Base-by-base conservation (phyloP, 306 rosid species). In the Cucurbita maxima region DNA sequence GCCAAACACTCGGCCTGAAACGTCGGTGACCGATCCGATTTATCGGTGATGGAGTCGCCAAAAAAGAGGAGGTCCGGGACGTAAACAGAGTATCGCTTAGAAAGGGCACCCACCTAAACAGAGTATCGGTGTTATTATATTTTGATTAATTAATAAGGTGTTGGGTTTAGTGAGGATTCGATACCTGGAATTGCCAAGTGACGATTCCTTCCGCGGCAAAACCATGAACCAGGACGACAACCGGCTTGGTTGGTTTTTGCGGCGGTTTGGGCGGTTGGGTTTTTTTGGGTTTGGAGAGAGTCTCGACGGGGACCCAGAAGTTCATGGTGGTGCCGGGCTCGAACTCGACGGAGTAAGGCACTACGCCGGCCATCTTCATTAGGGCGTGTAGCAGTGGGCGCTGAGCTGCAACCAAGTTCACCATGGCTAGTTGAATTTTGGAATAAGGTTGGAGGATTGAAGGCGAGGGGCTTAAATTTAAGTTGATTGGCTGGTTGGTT, bases 281-380 rank as follows among this genome's bases (percentile, higher is more conserved):
- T 60, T 83, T 78, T 43, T 87, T 90, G 19, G 86, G 86, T 62
- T 84, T 90, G 0, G 80, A 20, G 12, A 93, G 19, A 40, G 87
- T 88, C 58, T 88, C 88, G 0, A 77, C 30, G 0, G 97, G 98
- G 9, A 93, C 86, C 96, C 96, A 93, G 74, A 93, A 87, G 77
- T 61, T 87, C 96, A 93, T 93, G 47, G 25, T 50, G 3, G 97
- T 94, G 10, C 96, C 96, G 6, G 92, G 82, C 73, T 90, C 89
- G 53, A 94, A 82, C 80, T 88, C 92, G 72, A 94, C 87, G 18
- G 85, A 71, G 86, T 87, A 82, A 43, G 94, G 89, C 3, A 53
- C 60, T 2, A 94, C 79, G 0, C 98, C 98, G 1, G 98, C 97
- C 94, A 90, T 86, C 76, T 90, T 94, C 97, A 92, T 89, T 1